phyloP scores from a whole-genome alignment of 202 grass and related monocot species.

The Zoysia matrella region DNA sequence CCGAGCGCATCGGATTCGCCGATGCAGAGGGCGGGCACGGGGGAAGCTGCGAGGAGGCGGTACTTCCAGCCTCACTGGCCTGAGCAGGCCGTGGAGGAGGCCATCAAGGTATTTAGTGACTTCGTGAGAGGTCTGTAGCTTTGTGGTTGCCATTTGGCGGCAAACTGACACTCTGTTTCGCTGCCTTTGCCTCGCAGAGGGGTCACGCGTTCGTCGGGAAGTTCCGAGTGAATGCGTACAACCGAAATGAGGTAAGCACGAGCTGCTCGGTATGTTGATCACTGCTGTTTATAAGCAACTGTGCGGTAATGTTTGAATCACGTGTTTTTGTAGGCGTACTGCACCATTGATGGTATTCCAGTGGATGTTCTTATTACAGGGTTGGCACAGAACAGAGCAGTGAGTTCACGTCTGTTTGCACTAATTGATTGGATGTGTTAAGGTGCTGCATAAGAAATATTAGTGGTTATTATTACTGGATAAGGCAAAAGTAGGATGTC shows the following conservation, averaged over 20 bases:
- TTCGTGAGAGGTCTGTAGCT: background rate
- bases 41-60: slow-evolving; percentile 29
- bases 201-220: slow-evolving; percentile 76
- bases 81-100: slow-evolving; percentile 66
- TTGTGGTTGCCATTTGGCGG: background rate
- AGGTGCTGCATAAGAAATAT: background rate
- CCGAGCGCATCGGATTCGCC: slow-evolving; percentile 21
- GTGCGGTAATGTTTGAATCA: background rate
- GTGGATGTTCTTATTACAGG: slow-evolving; percentile 78
- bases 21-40: background rate
- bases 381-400: slow-evolving; percentile 86
- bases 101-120: slow-evolving; percentile 55
- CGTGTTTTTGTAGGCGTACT: slow-evolving; percentile 80
- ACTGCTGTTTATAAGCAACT: background rate
- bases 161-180: slow-evolving; percentile 1
- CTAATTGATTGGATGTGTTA: background rate
- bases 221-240: slow-evolving; percentile 88
- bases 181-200: slow-evolving; percentile 49
- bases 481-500: slow-evolving; percentile 14
- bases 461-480: background rate
- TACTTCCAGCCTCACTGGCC: slow-evolving; percentile 78
- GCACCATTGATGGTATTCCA: slow-evolving; percentile 50
- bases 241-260: slow-evolving; percentile 69
- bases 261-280: background rate
- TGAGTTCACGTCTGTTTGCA: slow-evolving; percentile 36